phyloP scores from a whole-genome alignment of 1,284 basidiomycete genomes.

The Pterulicium gracile region DNA sequence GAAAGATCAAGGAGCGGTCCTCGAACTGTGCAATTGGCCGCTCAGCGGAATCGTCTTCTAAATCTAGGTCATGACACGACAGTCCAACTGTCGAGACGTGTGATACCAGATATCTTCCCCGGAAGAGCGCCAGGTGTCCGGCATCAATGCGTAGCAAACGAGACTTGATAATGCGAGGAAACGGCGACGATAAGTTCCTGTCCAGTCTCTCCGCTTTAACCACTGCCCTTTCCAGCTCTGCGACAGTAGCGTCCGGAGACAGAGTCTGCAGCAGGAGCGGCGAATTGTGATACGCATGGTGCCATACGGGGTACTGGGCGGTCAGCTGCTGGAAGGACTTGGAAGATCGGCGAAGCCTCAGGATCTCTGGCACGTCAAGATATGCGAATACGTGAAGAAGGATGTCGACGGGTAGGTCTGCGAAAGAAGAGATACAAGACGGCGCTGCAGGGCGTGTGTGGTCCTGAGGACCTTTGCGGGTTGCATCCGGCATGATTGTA shows the following conservation, averaged over 20 bases:
- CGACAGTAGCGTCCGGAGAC: not conserved
- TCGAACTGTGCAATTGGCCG: not conserved
- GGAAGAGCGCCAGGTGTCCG: no score
- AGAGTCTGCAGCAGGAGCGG: not conserved
- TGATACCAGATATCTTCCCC: not conserved
- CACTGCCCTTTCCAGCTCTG: not conserved
- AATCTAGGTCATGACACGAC: not conserved
- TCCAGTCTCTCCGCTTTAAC: not conserved
- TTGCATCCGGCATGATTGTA: no score
- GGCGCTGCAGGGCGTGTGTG: no score
- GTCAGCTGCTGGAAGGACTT: not conserved
- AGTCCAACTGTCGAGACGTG: not conserved
- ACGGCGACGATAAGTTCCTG: not conserved
- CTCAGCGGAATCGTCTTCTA: not conserved
- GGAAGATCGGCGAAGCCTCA: slow-evolving; percentile 5
- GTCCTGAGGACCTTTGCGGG: no score
- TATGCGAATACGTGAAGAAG: slow-evolving; percentile 1
- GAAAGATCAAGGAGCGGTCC: not conserved
- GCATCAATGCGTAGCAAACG: no score
- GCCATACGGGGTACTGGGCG: slow-evolving; percentile 2
- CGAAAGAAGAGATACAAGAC: not conserved
- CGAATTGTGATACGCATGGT: not conserved
- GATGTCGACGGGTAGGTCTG: not conserved
- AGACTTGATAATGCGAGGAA: no score
- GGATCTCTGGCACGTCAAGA: slow-evolving; percentile 2